A percentile compares a stretch with the other conserved stretches of the same genome.
phyloP scores from a whole-genome alignment of 805 yeast species.

The Komagataella kurtzmanii region DNA sequence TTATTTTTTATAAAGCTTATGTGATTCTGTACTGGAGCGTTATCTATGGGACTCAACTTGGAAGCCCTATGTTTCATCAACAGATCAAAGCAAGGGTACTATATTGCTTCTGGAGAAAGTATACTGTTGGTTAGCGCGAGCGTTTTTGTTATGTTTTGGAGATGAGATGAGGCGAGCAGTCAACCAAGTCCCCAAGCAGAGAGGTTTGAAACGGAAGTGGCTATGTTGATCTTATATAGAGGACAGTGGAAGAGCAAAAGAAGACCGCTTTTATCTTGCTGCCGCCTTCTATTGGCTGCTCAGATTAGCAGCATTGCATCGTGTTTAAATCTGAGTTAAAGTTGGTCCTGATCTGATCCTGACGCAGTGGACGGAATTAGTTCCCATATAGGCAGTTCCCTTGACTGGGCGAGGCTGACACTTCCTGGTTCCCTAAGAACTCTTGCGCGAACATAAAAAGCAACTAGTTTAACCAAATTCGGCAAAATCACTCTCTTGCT shows the following conservation, averaged over 20 bases:
- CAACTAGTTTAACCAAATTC: neutral
- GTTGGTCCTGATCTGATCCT: no score
- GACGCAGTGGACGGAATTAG: neutral
- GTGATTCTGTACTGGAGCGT: constrained; percentile 10
- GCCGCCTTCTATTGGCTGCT: neutral
- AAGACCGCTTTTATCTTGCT: no score
- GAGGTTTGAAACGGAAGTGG: neutral
- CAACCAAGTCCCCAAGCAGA: neutral
- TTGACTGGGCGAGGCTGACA: neutral
- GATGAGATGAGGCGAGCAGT: neutral
- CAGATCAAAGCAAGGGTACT: neutral
- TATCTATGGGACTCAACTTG: constrained; percentile 2
- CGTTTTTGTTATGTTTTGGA: neutral
- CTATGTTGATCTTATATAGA: no score
- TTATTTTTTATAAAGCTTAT: constrained; percentile 12
- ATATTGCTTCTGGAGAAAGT: constrained; percentile 1
- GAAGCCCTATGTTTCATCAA: constrained; percentile 1
- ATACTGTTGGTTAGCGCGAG: neutral
- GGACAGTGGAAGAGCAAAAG: neutral
- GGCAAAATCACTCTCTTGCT: neutral
- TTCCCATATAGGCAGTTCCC: neutral
- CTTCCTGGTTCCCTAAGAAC: neutral
- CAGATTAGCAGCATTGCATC: neutral
- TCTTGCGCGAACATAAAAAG: neutral
- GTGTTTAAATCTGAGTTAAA: neutral